Conservation (phyloP, 495 filamentous ascomycete genomes). For the Cercophora scortea region DNA sequence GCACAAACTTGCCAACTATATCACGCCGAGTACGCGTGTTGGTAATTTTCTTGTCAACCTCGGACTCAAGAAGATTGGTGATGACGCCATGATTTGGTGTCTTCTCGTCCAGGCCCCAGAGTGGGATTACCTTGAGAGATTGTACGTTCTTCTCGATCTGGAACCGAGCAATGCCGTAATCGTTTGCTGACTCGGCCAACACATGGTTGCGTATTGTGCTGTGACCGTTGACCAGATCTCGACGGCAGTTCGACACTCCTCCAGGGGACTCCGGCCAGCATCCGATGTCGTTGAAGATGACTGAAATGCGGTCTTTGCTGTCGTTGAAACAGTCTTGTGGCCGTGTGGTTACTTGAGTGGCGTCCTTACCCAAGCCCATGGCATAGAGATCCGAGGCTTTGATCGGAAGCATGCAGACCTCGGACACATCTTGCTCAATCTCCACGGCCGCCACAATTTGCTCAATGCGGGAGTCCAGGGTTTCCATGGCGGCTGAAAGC, state of each 20-base stretch:
- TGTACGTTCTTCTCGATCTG: slow-evolving; percentile 60
- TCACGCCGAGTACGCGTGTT: slow-evolving; percentile 43
- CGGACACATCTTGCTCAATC: slow-evolving; percentile 48
- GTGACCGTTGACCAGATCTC: slow-evolving; percentile 59
- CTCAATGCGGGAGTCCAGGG: slow-evolving; percentile 48
- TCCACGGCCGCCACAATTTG: slow-evolving; percentile 55
- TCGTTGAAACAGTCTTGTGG: slow-evolving; percentile 35
- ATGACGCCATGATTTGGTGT: slow-evolving; percentile 59
- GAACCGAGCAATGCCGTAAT: slow-evolving; percentile 57
- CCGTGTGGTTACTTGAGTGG: slow-evolving; percentile 34
- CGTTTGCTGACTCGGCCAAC: slow-evolving; percentile 58
- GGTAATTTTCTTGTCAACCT: slow-evolving; percentile 47
- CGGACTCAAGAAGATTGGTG: slow-evolving; percentile 51
- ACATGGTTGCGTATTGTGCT: slow-evolving; percentile 58
- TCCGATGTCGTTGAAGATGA: slow-evolving; percentile 55
- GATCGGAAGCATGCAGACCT: slow-evolving; percentile 52
- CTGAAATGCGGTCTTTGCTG: slow-evolving; percentile 48
- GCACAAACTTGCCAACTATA: slow-evolving; percentile 54
- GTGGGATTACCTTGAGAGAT: slow-evolving; percentile 56
- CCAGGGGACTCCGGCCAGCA: slow-evolving; percentile 63
- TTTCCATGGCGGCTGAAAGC: slow-evolving; percentile 45
- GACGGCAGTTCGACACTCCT: slow-evolving; percentile 59
- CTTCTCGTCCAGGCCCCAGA: slow-evolving; percentile 60
- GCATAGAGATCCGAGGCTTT: slow-evolving; percentile 56
- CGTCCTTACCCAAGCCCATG: slow-evolving; percentile 57